Evolutionary conservation across 768 basidiomycete genomes (phyloP).

Genomic region (Russula emetica): DNA sequence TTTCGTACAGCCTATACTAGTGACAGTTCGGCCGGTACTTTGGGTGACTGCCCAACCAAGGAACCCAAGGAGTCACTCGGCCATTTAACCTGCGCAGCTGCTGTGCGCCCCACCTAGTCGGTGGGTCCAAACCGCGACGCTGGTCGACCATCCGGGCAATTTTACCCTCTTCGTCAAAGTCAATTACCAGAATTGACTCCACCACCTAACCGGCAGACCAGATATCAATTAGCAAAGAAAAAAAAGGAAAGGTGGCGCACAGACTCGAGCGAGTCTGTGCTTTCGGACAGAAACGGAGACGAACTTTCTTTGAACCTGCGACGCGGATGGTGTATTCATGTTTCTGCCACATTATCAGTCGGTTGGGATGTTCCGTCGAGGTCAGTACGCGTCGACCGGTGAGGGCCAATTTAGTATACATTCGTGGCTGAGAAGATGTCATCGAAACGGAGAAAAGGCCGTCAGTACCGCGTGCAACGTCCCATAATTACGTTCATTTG

Average conservation of each 20-base stretch:
- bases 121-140: constrained; percentile 54
- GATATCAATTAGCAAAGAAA: background rate
- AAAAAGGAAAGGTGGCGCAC: background rate
- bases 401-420: constrained; percentile 49
- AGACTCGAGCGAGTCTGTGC: background rate
- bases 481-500: background rate
- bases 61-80: constrained; percentile 46
- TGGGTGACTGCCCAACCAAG: constrained; percentile 53
- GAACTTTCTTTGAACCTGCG: constrained; percentile 49
- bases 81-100: constrained; percentile 49
- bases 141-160: constrained; percentile 56
- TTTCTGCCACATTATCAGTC: constrained; percentile 53
- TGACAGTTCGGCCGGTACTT: constrained; percentile 31
- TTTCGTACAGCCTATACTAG: constrained; percentile 12
- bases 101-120: constrained; percentile 45
- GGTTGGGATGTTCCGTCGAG: constrained; percentile 55
- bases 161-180: constrained; percentile 61
- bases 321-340: constrained; percentile 59
- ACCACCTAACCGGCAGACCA: constrained; percentile 40
- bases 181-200: constrained; percentile 57
- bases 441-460: background rate
- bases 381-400: constrained; percentile 53
- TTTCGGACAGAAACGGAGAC: constrained; percentile 8
- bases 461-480: background rate
- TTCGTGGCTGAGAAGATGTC: constrained; percentile 43